phyloP scores from a whole-genome alignment of 805 yeast genomes.

The Helenozyma rhizophorensis region DNA sequence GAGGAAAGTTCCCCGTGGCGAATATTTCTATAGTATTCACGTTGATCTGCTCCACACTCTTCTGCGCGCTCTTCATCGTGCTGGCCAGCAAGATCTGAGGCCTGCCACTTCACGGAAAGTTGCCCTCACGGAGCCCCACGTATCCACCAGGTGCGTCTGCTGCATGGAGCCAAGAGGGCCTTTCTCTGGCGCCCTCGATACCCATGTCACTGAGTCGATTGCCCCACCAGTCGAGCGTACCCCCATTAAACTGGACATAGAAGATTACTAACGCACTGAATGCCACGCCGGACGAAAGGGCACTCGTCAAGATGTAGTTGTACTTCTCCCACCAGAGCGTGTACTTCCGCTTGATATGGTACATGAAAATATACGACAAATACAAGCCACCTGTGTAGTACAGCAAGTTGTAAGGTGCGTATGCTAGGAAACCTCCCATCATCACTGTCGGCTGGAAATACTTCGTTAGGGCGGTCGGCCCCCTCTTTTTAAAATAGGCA shows the following conservation, averaged over 20 bases:
- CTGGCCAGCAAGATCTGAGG: slow-evolving; percentile 6
- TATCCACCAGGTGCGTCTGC: slow-evolving; percentile 22
- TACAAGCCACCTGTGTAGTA: slow-evolving; percentile 58
- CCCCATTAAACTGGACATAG: slow-evolving; percentile 46
- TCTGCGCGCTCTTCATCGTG: slow-evolving; percentile 3
- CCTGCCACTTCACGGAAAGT: slow-evolving; percentile 8
- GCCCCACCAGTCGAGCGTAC: slow-evolving; percentile 62
- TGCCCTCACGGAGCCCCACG: slow-evolving; percentile 14
- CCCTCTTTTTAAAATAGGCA: slow-evolving; percentile 31
- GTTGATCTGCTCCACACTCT: background rate
- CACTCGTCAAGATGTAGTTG: slow-evolving; percentile 59
- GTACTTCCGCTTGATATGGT: slow-evolving; percentile 45
- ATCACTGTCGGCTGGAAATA: slow-evolving; percentile 53
- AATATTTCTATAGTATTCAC: slow-evolving; percentile 1
- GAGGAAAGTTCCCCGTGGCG: slow-evolving; percentile 10
- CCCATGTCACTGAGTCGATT: slow-evolving; percentile 34
- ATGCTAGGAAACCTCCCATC: slow-evolving; percentile 45
- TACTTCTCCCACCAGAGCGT: slow-evolving; percentile 69
- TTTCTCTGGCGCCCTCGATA: slow-evolving; percentile 29
- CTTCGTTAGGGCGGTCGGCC: slow-evolving; percentile 27
- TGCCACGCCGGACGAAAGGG: slow-evolving; percentile 60
- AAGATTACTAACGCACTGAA: slow-evolving; percentile 57
- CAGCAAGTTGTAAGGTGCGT: slow-evolving; percentile 50
- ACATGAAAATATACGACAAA: slow-evolving; percentile 54
- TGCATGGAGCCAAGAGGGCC: slow-evolving; percentile 28